Evolutionary conservation across 2,329 filamentous ascomycete species (phyloP).

Genomic region (Clarireedia monteithiana): DNA sequence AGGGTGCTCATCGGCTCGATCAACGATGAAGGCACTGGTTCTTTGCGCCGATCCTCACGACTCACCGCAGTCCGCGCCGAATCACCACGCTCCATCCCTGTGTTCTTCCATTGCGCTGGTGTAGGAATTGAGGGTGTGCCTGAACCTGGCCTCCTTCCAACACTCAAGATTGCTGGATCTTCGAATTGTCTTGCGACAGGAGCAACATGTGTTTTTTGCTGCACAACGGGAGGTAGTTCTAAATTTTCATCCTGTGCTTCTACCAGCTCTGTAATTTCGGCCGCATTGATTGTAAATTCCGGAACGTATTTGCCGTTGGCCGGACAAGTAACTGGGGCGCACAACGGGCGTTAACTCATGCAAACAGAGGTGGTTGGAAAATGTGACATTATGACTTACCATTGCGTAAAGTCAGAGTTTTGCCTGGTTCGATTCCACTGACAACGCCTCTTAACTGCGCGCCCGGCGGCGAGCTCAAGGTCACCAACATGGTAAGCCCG

Average conservation of each 20-base stretch:
- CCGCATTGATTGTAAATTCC: conserved; percentile 28
- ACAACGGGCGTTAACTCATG: not conserved
- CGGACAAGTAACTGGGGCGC: conserved; percentile 23
- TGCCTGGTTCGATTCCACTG: conserved; percentile 28
- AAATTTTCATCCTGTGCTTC: conserved; percentile 27
- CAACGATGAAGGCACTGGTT: conserved; percentile 32
- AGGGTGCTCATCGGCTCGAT: conserved; percentile 38
- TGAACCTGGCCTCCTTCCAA: conserved; percentile 30
- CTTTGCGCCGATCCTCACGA: conserved; percentile 17
- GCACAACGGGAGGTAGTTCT: conserved; percentile 2
- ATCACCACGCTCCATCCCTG: conserved; percentile 24
- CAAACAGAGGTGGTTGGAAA: not conserved
- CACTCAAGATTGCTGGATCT: conserved; percentile 30
- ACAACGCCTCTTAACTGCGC: conserved; percentile 29
- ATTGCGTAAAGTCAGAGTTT: conserved; percentile 29
- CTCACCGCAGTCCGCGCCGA: conserved; percentile 18
- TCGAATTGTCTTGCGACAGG: conserved; percentile 21
- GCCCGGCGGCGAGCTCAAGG: conserved; percentile 27
- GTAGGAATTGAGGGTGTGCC: conserved; percentile 9
- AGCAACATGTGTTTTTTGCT: conserved; percentile 1
- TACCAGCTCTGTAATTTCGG: conserved; percentile 27
- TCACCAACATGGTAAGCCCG: conserved; percentile 31
- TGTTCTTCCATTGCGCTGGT: conserved; percentile 27
- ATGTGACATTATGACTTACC: conserved; percentile 17
- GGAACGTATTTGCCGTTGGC: conserved; percentile 26